A percentile compares a stretch with the other conserved stretches of the same genome.
These are phyloP conservation scores for Kodamaea fukazawae DNA, from an alignment of 805 yeast genomes.

Conservation along the genomic window DNA sequence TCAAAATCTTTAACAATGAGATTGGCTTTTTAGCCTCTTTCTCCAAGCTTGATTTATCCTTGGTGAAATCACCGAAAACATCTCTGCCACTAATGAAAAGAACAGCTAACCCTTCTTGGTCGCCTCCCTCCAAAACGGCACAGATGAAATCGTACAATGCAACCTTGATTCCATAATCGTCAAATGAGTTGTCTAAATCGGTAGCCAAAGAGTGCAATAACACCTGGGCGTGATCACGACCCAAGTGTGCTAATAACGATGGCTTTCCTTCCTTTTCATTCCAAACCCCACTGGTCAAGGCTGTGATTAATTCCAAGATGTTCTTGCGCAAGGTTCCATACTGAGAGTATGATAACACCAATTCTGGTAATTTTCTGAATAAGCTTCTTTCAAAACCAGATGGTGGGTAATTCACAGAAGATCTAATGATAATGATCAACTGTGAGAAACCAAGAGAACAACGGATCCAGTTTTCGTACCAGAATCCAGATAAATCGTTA, in stretches of 20 bases:
- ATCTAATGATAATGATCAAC: slow-evolving; percentile 55
- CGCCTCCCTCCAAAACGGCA: slow-evolving; percentile 58
- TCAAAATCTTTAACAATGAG: slow-evolving; percentile 56
- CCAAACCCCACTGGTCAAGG: slow-evolving; percentile 57
- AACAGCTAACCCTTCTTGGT: slow-evolving; percentile 76
- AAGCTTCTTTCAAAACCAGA: slow-evolving; percentile 65
- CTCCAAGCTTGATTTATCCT: slow-evolving; percentile 17
- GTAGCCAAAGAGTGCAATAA: slow-evolving; percentile 58
- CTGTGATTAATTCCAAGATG: slow-evolving; percentile 55
- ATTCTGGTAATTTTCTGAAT: slow-evolving; percentile 51
- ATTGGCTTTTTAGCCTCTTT: slow-evolving; percentile 15
- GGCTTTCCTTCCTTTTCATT: slow-evolving; percentile 53
- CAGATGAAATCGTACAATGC: slow-evolving; percentile 63
- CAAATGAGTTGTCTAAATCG: slow-evolving; percentile 59
- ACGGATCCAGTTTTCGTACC: slow-evolving; percentile 50
- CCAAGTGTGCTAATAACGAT: slow-evolving; percentile 78
- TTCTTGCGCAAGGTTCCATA: slow-evolving; percentile 45
- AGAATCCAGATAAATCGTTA: slow-evolving; percentile 43
- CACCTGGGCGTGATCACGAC: slow-evolving; percentile 57
- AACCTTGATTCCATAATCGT: slow-evolving; percentile 51
- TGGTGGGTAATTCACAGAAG: slow-evolving; percentile 45
- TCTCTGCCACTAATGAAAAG: slow-evolving; percentile 62
- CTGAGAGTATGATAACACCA: slow-evolving; percentile 59
- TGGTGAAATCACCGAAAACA: slow-evolving; percentile 37
- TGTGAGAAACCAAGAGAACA: slow-evolving; percentile 55